Evolutionary conservation across 2,329 filamentous ascomycete species (phyloP).

Genomic region (Calonectria pteridis): DNA sequence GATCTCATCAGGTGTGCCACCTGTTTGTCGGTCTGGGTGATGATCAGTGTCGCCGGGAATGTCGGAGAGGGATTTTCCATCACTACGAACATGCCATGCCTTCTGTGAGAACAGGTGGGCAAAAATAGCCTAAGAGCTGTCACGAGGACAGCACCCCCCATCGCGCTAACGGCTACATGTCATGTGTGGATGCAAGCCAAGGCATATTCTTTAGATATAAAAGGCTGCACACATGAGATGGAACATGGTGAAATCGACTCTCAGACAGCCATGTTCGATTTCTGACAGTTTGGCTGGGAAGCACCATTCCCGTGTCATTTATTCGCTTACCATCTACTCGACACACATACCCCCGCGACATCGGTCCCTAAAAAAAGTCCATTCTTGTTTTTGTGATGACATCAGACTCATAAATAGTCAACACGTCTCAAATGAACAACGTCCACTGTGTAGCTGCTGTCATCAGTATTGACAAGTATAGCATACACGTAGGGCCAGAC

Average conservation of each 20-base stretch:
- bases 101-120: not conserved
- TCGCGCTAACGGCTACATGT: not conserved
- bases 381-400: not conserved
- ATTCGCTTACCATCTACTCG: not conserved
- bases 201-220: not conserved
- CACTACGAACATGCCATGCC: not conserved
- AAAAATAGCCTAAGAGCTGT: not conserved
- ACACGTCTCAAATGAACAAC: not conserved
- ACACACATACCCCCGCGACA: not conserved
- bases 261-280: not conserved
- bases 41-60: not conserved
- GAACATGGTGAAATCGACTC: not conserved
- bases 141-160: not conserved
- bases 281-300: not conserved
- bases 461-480: not conserved
- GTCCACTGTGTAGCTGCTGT: not conserved
- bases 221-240: not conserved
- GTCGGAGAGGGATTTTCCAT: not conserved
- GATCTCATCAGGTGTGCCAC: not conserved
- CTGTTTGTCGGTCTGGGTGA: not conserved
- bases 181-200: not conserved
- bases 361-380: not conserved
- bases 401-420: not conserved
- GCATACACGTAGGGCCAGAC: not conserved
- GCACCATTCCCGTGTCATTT: not conserved